These are phyloP conservation scores for Cetraspora pellucida DNA, from an alignment of 192 early-diverging fungal genomes.

Conservation along the genomic window DNA sequence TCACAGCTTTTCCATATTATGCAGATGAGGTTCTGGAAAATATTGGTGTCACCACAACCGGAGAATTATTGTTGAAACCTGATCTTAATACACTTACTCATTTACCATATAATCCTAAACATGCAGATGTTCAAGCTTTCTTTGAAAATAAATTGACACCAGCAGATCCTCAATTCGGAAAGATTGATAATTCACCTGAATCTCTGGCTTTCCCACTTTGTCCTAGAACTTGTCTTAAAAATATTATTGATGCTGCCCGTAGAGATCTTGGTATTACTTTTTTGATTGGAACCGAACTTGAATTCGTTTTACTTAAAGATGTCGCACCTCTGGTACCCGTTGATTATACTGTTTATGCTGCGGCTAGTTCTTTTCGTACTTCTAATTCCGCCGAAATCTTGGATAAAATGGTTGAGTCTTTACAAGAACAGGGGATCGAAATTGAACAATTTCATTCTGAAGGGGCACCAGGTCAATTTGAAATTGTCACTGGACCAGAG, in stretches of 20 bases:
- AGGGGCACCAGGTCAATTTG: not conserved
- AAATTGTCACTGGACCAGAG: constrained; percentile 7
- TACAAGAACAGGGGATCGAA: not conserved
- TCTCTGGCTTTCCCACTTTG: not conserved
- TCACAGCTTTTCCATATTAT: not conserved
- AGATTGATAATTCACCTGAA: not conserved
- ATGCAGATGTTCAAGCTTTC: not conserved
- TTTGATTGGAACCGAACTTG: constrained; percentile 17
- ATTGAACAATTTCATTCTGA: constrained; percentile 27
- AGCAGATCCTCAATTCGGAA: not conserved
- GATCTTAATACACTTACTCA: constrained; percentile 21
- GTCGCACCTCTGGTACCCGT: not conserved
- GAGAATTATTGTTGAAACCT: constrained; percentile 25
- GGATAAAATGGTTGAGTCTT: constrained; percentile 3
- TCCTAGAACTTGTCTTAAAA: not conserved
- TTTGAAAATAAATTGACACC: constrained; percentile 17
- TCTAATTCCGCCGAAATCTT: not conserved
- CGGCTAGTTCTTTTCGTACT: not conserved
- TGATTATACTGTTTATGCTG: not conserved
- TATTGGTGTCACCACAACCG: not conserved
- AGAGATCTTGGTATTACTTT: constrained; percentile 21
- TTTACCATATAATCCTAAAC: constrained; percentile 23
- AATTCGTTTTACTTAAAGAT: constrained; percentile 11
- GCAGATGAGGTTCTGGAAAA: not conserved
- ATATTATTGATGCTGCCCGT: not conserved